Evolutionary conservation across 805 yeast species (phyloP).

Genomic region (Schwanniomyces pseudopolymorphus): DNA sequence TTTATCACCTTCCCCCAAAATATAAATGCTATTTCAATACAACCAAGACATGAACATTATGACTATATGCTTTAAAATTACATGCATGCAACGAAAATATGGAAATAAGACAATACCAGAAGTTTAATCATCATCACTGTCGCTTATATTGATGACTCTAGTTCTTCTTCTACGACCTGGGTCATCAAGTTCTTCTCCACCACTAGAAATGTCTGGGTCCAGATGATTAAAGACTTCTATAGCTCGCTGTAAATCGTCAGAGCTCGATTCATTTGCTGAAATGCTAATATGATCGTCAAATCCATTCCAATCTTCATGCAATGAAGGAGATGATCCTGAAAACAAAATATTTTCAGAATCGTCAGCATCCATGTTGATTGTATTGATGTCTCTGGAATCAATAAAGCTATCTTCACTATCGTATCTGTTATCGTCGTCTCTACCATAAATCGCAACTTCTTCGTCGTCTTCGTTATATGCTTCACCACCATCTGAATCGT

Average conservation of each 20-base stretch:
- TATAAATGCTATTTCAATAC: background rate
- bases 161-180: conserved; percentile 9
- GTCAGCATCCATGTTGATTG: conserved; percentile 13
- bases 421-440: conserved; percentile 17
- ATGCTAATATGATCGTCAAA: conserved; percentile 9
- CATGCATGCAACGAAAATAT: no score
- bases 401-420: conserved; percentile 35
- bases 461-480: conserved; percentile 33
- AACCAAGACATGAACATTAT: background rate
- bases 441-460: conserved; percentile 17
- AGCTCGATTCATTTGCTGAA: conserved; percentile 6
- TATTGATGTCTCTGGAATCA: conserved; percentile 22
- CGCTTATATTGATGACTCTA: conserved; percentile 16
- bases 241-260: conserved; percentile 21
- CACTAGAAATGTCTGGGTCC: conserved; percentile 7
- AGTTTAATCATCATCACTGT: conserved; percentile 13
- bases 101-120: no score
- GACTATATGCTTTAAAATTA: no score
- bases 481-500: conserved; percentile 39
- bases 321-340: conserved; percentile 1
- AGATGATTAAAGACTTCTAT: conserved; percentile 23
- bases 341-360: conserved; percentile 6
- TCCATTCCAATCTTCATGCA: conserved; percentile 17
- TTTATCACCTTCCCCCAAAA: no score
- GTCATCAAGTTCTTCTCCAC: background rate